phyloP scores from a whole-genome alignment of 805 yeast species.

The Candida ipomoeae region DNA sequence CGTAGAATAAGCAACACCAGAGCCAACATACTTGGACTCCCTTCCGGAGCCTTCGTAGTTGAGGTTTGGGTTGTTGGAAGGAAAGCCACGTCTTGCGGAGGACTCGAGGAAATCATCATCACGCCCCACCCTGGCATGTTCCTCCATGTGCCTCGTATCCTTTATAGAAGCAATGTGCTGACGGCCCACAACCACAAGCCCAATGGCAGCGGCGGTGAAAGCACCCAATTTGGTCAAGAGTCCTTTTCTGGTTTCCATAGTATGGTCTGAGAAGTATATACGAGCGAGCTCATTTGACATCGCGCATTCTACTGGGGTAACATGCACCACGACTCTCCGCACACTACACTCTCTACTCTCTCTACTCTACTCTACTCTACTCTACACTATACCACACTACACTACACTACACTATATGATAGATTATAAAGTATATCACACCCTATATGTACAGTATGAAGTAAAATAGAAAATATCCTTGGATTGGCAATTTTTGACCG shows the following conservation, averaged over 20 bases:
- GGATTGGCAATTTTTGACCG: too few relatives aligned
- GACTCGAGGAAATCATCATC: conserved; percentile 26
- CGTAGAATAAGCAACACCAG: conserved; percentile 56
- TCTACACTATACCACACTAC: too few relatives aligned
- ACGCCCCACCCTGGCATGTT: conserved; percentile 32
- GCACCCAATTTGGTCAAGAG: conserved; percentile 32
- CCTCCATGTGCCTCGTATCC: conserved; percentile 31
- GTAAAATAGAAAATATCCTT: too few relatives aligned
- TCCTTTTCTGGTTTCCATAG: conserved; percentile 36
- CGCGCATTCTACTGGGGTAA: not conserved
- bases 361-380: too few relatives aligned
- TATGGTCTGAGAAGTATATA: not conserved
- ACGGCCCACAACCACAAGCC: conserved; percentile 32
- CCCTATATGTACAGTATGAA: too few relatives aligned
- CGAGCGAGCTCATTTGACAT: not conserved
- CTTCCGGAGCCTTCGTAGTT: conserved; percentile 37
- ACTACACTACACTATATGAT: too few relatives aligned
- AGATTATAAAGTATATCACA: too few relatives aligned
- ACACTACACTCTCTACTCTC: too few relatives aligned
- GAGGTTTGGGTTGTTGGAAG: conserved; percentile 30
- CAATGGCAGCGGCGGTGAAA: conserved; percentile 29
- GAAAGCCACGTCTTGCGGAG: conserved; percentile 52
- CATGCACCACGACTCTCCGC: not conserved
- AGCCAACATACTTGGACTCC: conserved; percentile 64
- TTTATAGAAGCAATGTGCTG: conserved; percentile 31